Evolutionary conservation across 306 rosid species (phyloP), one percentile per base, ranked within the genome.

Genomic region (Vachellia collinsii): DNA sequence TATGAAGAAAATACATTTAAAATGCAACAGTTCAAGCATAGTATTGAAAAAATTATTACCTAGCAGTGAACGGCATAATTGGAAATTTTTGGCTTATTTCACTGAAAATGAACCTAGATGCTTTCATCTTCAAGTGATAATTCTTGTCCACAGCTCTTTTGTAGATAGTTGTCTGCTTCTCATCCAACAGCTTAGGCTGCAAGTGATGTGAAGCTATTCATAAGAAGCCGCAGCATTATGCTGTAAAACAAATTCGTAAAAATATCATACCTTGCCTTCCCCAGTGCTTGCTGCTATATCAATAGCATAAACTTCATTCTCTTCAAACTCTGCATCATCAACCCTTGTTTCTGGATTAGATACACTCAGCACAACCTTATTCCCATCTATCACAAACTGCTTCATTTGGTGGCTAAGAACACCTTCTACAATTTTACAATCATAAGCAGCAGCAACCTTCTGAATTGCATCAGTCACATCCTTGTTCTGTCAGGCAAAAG

Each of bases 371-470:
- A 91, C 87, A 69, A 89, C 96, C 86, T 91, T 91, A 85, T 91
- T 91, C 48, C 92, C 93, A 70, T 91, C 92, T 67, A 91, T 89
- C 81, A 91, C 96, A 85, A 91, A 91, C 88, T 91, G 96, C 87
- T 91, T 91, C 85, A 89, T 81, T 87, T 91, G 96, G 79, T 91
- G 96, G 83, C 96, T 91, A 77, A 91, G 96, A 81, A 89, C 96
- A 48, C 93, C 96, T 78, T 91, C 96, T 44, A 91, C 92, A 70
- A 89, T 89, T 82, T 89, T 91, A 88, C 96, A 89, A 77, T 91
- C 96, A 61, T 88, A 88, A 38, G 91, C 88, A 36, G 89, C 92
- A 70, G 93, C 96, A 75, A 89, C 93, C 83, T 91, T 91, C 79
- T 89, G 93, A 66, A 91, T 91, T 14, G 96, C 96, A 19, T 91